Evolutionary conservation across 2,329 filamentous ascomycete genomes (phyloP).

Genomic region (Seiridium cupressi): DNA sequence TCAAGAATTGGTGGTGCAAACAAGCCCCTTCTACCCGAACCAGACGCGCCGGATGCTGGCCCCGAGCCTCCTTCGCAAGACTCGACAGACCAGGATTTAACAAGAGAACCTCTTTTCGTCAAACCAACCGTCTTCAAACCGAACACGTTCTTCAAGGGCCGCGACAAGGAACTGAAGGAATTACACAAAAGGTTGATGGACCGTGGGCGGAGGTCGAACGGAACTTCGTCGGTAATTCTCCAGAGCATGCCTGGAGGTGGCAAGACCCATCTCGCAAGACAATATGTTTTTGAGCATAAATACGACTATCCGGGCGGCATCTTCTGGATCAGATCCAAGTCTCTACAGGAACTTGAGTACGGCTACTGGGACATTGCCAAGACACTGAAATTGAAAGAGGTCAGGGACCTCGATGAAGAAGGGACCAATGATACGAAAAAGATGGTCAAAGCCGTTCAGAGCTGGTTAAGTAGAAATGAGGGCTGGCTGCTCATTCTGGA

Average conservation of each 20-base stretch:
- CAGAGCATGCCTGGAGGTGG: slow-evolving; percentile 65
- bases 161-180: slow-evolving; percentile 54
- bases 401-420: slow-evolving; percentile 34
- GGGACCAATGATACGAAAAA: slow-evolving; percentile 37
- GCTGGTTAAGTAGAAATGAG: slow-evolving; percentile 60
- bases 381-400: slow-evolving; percentile 48
- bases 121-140: slow-evolving; percentile 57
- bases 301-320: slow-evolving; percentile 62
- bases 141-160: slow-evolving; percentile 58
- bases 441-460: slow-evolving; percentile 56
- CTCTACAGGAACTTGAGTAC: slow-evolving; percentile 54
- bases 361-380: slow-evolving; percentile 67
- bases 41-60: slow-evolving; percentile 22
- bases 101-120: slow-evolving; percentile 32
- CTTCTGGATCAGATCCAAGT: slow-evolving; percentile 68
- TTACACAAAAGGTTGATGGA: slow-evolving; percentile 61
- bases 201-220: slow-evolving; percentile 49
- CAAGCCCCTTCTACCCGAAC: slow-evolving; percentile 26
- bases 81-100: slow-evolving; percentile 20
- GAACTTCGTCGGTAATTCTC: slow-evolving; percentile 63
- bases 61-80: slow-evolving; percentile 27
- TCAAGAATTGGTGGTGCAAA: slow-evolving; percentile 21
- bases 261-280: slow-evolving; percentile 66
- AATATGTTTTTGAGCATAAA: slow-evolving; percentile 63
- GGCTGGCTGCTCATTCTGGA: slow-evolving; percentile 69